A percentile compares a stretch with the other conserved stretches of the same genome.
phyloP scores from a whole-genome alignment of 768 basidiomycete genomes.

The Lactifluus subvellereus region DNA sequence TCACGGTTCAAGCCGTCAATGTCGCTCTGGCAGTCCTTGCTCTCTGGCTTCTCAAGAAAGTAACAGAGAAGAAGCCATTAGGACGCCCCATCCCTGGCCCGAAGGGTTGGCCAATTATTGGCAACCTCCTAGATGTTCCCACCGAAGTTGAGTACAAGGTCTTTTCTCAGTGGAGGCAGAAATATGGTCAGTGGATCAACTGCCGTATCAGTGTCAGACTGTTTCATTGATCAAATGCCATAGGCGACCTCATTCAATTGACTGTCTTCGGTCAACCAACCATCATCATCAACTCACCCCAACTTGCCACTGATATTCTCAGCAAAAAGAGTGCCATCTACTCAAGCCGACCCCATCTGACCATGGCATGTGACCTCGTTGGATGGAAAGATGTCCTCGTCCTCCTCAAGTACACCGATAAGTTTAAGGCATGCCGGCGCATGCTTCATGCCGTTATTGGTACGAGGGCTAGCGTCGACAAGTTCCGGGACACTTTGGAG shows the following conservation, averaged over 20 bases:
- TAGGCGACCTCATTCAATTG: conserved; percentile 27
- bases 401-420: conserved; percentile 24
- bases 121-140: conserved; percentile 24
- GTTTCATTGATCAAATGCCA: not conserved
- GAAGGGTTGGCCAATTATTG: conserved; percentile 23
- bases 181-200: conserved; percentile 18
- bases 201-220: not conserved
- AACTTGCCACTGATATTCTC: conserved; percentile 25
- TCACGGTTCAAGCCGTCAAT: conserved; percentile 6
- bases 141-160: conserved; percentile 19
- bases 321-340: conserved; percentile 29
- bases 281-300: conserved; percentile 26
- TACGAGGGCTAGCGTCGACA: conserved; percentile 19
- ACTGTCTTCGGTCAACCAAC: conserved; percentile 26
- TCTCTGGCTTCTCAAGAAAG: conserved; percentile 17
- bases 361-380: conserved; percentile 25
- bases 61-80: conserved; percentile 15
- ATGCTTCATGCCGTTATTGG: conserved; percentile 24
- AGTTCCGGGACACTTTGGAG: conserved; percentile 22
- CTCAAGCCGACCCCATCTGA: conserved; percentile 25
- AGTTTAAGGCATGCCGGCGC: conserved; percentile 24
- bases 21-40: conserved; percentile 13
- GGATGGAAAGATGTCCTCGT: conserved; percentile 25
- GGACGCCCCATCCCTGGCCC: conserved; percentile 20
- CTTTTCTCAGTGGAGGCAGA: conserved; percentile 17